Conservation (phyloP, 257 asterid species). For the Nicotiana tomentosiformis region DNA sequence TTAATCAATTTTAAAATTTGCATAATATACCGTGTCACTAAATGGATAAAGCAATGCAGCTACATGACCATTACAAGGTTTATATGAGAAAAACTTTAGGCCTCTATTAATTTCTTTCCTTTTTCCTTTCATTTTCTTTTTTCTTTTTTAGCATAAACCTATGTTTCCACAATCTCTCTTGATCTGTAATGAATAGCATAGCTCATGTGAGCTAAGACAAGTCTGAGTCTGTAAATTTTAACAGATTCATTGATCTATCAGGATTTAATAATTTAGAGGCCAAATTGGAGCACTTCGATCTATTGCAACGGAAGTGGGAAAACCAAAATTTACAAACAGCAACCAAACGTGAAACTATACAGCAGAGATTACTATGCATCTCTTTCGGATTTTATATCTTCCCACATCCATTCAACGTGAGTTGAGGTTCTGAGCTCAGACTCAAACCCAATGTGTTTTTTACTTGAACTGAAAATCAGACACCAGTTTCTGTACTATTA, state of each 20-base stretch:
- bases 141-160: background rate
- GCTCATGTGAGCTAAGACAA: background rate
- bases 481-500: background rate
- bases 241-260: background rate
- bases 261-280: background rate
- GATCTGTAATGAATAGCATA: background rate
- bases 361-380: background rate
- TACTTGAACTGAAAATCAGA: background rate
- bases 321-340: background rate
- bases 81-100: background rate
- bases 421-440: background rate
- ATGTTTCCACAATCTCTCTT: background rate
- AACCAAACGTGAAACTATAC: background rate
- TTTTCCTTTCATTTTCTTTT: background rate
- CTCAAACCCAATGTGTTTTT: background rate
- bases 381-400: background rate
- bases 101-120: background rate
- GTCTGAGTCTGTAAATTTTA: background rate
- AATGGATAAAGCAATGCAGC: background rate
- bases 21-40: background rate
- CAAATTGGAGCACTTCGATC: background rate
- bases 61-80: background rate
- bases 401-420: background rate
- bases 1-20: background rate
- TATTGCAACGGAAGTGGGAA: background rate